These are phyloP conservation scores for Penicillium angulare DNA, from an alignment of 495 filamentous ascomycete genomes.

Conservation along the genomic window DNA sequence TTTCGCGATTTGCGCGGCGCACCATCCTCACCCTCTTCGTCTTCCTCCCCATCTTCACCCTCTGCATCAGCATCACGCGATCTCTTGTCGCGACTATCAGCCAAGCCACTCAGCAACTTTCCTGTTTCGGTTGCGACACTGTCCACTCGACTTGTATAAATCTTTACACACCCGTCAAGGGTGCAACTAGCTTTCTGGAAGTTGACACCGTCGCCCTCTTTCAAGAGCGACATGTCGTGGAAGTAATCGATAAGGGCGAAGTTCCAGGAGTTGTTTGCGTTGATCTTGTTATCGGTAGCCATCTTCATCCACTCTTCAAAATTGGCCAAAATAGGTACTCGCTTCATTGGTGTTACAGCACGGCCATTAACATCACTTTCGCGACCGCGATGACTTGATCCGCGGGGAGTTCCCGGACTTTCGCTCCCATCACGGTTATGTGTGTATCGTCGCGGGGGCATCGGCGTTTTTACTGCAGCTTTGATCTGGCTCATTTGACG, in stretches of 20 bases:
- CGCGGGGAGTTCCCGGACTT: constrained; percentile 65
- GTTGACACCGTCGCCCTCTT: constrained; percentile 95
- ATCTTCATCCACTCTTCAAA: constrained; percentile 99
- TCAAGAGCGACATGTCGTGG: constrained; percentile 96
- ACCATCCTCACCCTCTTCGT: constrained; percentile 80
- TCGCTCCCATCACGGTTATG: constrained; percentile 62
- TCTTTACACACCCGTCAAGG: constrained; percentile 97
- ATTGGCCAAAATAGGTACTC: constrained; percentile 91
- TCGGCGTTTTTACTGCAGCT: constrained; percentile 81
- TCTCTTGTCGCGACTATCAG: constrained; percentile 84
- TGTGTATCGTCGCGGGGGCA: constrained; percentile 61
- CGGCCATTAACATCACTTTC: constrained; percentile 63
- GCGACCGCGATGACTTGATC: constrained; percentile 47
- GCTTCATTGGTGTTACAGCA: constrained; percentile 92
- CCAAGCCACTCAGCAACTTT: constrained; percentile 89
- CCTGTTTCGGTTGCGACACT: constrained; percentile 97
- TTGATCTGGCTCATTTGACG: constrained; percentile 89
- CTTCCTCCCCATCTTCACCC: constrained; percentile 63
- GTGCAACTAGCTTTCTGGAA: constrained; percentile 99
- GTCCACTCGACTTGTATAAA: constrained; percentile 97
- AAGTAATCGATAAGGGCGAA: constrained; percentile 99
- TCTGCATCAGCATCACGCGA: constrained; percentile 63
- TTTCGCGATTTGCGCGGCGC: constrained; percentile 71
- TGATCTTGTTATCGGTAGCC: constrained; percentile 99
- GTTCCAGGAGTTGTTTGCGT: constrained; percentile 98